These are phyloP conservation scores for Diutina ranongensis DNA, from an alignment of 1,139 yeast genomes.

Conservation along the genomic window DNA sequence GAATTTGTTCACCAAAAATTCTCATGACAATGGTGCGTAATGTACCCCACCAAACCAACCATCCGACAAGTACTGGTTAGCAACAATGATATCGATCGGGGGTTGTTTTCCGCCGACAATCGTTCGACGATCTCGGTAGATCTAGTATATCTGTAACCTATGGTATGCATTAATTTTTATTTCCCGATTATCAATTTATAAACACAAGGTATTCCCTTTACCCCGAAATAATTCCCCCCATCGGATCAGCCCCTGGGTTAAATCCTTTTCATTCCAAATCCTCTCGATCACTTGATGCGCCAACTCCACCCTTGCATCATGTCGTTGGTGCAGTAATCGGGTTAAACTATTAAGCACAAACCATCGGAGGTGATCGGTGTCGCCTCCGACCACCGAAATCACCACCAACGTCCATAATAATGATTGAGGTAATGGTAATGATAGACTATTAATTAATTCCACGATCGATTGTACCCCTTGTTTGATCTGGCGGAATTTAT, in stretches of 20 bases:
- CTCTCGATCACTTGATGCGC: not conserved
- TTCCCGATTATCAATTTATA: no score
- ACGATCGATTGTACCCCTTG: not conserved
- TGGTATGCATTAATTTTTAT: not conserved
- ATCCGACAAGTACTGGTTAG: no score
- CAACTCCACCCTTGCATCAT: not conserved
- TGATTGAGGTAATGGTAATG: not conserved
- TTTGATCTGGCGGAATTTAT: not conserved
- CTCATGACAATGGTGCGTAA: no score
- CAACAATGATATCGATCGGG: no score
- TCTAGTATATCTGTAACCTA: not conserved
- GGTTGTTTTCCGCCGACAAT: no score
- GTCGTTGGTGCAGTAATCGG: not conserved
- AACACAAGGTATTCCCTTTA: not conserved
- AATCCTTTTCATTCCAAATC: slow-evolving; percentile 1
- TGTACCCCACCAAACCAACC: no score
- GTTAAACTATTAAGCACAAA: not conserved
- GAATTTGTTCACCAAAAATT: no score
- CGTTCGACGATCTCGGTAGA: no score
- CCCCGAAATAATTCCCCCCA: not conserved
- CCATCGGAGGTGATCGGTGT: not conserved
- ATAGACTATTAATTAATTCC: not conserved
- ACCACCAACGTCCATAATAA: not conserved
- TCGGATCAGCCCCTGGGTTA: not conserved
- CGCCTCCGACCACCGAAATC: not conserved